Evolutionary conservation across 345 rosid genomes (phyloP).

Genomic region (Streptanthus diversifolius): DNA sequence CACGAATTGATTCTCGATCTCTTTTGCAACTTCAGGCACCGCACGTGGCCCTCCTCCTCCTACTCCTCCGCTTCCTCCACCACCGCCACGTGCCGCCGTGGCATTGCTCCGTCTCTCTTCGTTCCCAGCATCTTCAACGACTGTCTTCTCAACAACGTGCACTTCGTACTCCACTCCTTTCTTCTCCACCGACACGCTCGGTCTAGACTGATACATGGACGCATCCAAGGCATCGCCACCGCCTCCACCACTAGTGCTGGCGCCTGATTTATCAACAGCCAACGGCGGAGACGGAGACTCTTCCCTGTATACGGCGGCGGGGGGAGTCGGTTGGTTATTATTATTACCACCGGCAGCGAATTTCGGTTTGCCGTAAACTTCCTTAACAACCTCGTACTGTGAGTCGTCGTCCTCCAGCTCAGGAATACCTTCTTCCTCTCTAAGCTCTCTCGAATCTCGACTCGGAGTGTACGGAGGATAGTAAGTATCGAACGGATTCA

Average conservation of each 20-base stretch:
- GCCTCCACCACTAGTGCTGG: slow-evolving; percentile 20
- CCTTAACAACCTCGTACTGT: slow-evolving; percentile 63
- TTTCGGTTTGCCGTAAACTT: slow-evolving; percentile 53
- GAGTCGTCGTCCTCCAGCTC: slow-evolving; percentile 84
- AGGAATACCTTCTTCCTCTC: slow-evolving; percentile 95
- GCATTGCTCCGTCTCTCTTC: slow-evolving; percentile 35
- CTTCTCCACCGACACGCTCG: slow-evolving; percentile 43
- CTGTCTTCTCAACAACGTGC: slow-evolving; percentile 82
- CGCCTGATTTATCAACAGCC: slow-evolving; percentile 24
- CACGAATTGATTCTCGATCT: slow-evolving; percentile 65
- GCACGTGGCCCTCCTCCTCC: slow-evolving; percentile 44
- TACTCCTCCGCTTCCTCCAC: slow-evolving; percentile 29
- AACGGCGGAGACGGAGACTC: slow-evolving; percentile 19
- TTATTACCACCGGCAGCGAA: slow-evolving; percentile 22
- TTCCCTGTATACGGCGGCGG: slow-evolving; percentile 33
- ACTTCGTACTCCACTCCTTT: slow-evolving; percentile 60
- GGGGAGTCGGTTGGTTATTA: slow-evolving; percentile 32
- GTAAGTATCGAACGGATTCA: slow-evolving; percentile 63
- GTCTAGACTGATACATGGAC: slow-evolving; percentile 31
- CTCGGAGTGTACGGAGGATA: slow-evolving; percentile 52
- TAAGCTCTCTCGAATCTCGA: slow-evolving; percentile 65
- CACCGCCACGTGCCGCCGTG: slow-evolving; percentile 19
- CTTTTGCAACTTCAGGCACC: slow-evolving; percentile 55
- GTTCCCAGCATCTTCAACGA: slow-evolving; percentile 48
- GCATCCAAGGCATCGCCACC: slow-evolving; percentile 28